Base-by-base conservation (phyloP, 768 basidiomycete genomes). In the Rhizopogon salebrosus region DNA sequence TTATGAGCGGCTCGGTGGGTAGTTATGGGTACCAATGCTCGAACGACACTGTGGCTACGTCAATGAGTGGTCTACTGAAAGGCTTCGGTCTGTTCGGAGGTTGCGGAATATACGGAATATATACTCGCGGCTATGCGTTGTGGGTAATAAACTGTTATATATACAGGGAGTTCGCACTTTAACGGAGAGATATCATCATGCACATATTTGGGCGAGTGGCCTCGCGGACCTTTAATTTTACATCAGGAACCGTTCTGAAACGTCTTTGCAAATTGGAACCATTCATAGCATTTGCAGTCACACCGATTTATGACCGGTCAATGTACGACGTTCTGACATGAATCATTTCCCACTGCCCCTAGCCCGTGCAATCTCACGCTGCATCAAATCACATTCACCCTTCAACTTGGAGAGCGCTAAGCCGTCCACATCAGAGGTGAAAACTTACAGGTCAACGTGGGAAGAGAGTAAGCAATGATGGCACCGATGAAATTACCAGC, bases 1-100 rank as follows among this genome's bases (percentile, higher is more conserved):
- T 92, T 41, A 34, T n/a, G 16, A 14, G n/a, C n/a, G n/a, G n/a
- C n/a, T 31, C 13, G 10, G 34, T 49, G n/a, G 14, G 35, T 53
- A 22, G n/a, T 18, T n/a, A n/a, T n/a, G n/a, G 6, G 27, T 45
- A 22, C 22, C 31, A 5, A 20, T 46, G 31, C 22, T 46, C 20
- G 18, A 29, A 31, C 9, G 29, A 2, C 27, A 29, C 7, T 22
- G 20, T 34, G 29, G 29, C 20, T 45, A 13, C 13, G 27, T 27
- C n/a, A 27, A 42, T 9, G 41, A 2, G 41, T 26, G 16, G 23
- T 5, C 10, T 18, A 43, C 26, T 43, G 2, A 16, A 26, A 3
- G 27, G 20, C 11, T 13, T 20, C 20, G 18, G 42, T 2, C 27
- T 18, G 10, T 9, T 29, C 3, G 9, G 26, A 5, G n/a, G n/a